Evolutionary conservation across 2,329 filamentous ascomycete genomes (phyloP), one percentile per base, ranked within the genome.

Genomic region (Fusarium pilosicola): DNA sequence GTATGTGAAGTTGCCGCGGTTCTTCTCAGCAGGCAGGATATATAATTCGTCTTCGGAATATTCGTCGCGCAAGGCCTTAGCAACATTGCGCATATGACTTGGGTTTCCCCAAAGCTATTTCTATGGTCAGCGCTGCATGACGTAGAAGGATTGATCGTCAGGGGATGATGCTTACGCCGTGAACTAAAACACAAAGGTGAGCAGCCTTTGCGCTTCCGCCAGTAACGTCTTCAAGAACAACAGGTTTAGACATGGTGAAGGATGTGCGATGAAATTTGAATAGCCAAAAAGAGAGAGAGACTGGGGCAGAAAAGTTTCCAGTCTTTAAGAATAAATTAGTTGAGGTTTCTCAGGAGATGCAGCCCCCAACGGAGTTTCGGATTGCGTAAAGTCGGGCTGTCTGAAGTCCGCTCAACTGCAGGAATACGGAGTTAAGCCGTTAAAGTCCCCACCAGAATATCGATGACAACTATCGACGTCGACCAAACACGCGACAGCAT

Each of bases 131-230:
- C 73, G 32, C 71, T 69, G 63, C 30, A 73, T 71, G 68, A 71
- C 52, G 61, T 66, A 65, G 46, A 56, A 48, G 42, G 45, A 39
- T 55, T 26, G 69, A 73, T 65, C 62, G 32, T 62, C 57, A 59
- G 64, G 73, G 76, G 62, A 70, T 57, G 61, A 60, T 66, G 82
- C 88, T 81, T 88, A 93, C 91, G 84, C 93, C 90, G 80, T 96
- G 93, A 59, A 95, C 91, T 49, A 96, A 86, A 46, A 96, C 92
- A 78, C 91, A 93, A 70, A 96, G 89, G 81, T 95, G 93, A 74
- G 92, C 87, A 54, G 91, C 90, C 66, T 87, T 83, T 49, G 79
- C 60, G 77, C 83, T 86, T 73, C 87, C 87, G 72, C 88, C 88
- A 68, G 83, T 86, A 77, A 85, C 86, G 73, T 78, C 75, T 56